Evolutionary conservation across 768 basidiomycete species (phyloP).

Genomic region (Podaxis pistillaris): DNA sequence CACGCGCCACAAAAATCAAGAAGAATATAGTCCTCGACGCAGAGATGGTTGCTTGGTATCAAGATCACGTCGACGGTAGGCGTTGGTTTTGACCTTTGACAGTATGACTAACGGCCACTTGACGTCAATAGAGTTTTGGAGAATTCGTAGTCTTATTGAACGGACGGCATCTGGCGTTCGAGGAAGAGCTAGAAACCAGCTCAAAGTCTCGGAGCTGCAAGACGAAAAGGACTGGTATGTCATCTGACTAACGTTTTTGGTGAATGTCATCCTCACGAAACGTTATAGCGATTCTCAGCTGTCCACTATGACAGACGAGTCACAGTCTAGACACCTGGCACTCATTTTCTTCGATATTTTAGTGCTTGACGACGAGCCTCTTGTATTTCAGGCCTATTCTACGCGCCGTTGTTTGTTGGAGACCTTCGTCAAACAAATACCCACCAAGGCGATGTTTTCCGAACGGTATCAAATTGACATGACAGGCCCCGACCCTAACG

Average conservation of each 20-base stretch:
- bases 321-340: conserved; percentile 56
- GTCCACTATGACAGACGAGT: conserved; percentile 30
- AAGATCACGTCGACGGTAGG: conserved; percentile 69
- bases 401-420: conserved; percentile 64
- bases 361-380: conserved; percentile 56
- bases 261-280: background rate
- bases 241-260: background rate
- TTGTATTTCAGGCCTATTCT: conserved; percentile 56
- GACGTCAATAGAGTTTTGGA: conserved; percentile 64
- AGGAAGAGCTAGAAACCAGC: conserved; percentile 21
- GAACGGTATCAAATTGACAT: conserved; percentile 50
- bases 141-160: conserved; percentile 59
- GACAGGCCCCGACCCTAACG: conserved; percentile 17
- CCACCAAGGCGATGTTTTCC: conserved; percentile 65
- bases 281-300: conserved; percentile 24
- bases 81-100: conserved; percentile 11
- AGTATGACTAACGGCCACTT: background rate
- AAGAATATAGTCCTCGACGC: conserved; percentile 66
- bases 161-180: conserved; percentile 57
- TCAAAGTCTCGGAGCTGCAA: conserved; percentile 18
- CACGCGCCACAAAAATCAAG: conserved; percentile 22
- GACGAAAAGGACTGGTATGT: conserved; percentile 18
- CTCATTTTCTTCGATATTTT: conserved; percentile 89
- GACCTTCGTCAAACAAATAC: conserved; percentile 44
- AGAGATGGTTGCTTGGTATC: conserved; percentile 87